Conservation (phyloP, 345 rosid genomes). For the Euphorbia tirucalli region DNA sequence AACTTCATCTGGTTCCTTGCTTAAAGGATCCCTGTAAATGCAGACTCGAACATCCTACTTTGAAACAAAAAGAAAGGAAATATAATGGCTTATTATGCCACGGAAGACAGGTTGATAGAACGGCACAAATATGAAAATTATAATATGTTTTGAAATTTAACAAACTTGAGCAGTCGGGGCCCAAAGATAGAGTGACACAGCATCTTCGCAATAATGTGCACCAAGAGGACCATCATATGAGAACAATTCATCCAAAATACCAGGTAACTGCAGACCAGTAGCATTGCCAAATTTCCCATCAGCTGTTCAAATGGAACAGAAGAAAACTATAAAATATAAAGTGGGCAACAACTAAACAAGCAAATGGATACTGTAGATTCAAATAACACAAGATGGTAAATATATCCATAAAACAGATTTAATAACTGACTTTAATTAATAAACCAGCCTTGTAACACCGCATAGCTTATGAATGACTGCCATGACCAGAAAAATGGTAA, state of each 20-base stretch:
- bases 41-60: constrained; percentile 60
- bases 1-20: constrained; percentile 49
- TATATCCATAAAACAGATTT: background rate
- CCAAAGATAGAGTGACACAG: constrained; percentile 70
- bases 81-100: background rate
- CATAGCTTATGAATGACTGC: background rate
- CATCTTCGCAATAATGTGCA: constrained; percentile 53
- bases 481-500: background rate
- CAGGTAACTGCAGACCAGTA: constrained; percentile 85
- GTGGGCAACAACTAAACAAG: background rate
- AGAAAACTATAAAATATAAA: background rate
- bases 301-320: constrained; percentile 37
- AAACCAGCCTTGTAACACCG: background rate
- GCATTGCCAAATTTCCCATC: constrained; percentile 51
- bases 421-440: background rate
- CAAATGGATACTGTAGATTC: background rate
- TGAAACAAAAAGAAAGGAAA: constrained; percentile 29
- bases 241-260: constrained; percentile 77
- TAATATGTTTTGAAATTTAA: background rate
- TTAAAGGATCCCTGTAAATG: constrained; percentile 48
- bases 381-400: background rate
- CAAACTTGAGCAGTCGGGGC: constrained; percentile 91
- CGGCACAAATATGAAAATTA: constrained; percentile 12
- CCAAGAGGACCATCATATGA: constrained; percentile 90
- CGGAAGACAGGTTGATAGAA: background rate